Percentiles rank a stretch among this genome's conserved stretches.
phyloP scores from a whole-genome alignment of 1,284 basidiomycete genomes.

The Apiotrichum sp. region DNA sequence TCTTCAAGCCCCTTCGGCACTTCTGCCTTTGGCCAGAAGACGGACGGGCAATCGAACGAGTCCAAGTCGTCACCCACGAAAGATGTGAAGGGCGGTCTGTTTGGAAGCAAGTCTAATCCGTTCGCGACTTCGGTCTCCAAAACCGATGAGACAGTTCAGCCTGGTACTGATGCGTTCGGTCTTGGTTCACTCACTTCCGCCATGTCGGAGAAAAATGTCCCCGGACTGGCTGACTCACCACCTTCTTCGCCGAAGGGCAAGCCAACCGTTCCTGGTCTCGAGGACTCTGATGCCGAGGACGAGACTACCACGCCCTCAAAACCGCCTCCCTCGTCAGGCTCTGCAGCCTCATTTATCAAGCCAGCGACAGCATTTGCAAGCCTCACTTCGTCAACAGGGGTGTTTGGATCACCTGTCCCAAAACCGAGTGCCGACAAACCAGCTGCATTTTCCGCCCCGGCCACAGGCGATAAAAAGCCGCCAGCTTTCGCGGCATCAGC shows the following conservation, averaged over 20 bases:
- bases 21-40: conserved; percentile 1
- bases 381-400: conserved; percentile 13
- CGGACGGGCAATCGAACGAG: neutral
- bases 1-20: neutral
- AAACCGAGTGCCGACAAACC: conserved; percentile 6
- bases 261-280: conserved; percentile 11
- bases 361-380: conserved; percentile 38
- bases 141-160: no score
- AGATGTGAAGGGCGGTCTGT: no score
- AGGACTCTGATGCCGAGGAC: conserved; percentile 14
- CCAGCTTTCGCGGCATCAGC: conserved; percentile 5
- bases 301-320: conserved; percentile 9
- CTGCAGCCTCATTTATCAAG: conserved; percentile 33
- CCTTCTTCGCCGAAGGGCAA: conserved; percentile 25
- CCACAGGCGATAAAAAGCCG: neutral
- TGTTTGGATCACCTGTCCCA: conserved; percentile 28
- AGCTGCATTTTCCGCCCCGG: conserved; percentile 3
- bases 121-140: no score
- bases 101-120: no score
- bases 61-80: no score
- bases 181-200: conserved; percentile 32
- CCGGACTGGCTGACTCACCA: conserved; percentile 32
- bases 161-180: conserved; percentile 28
- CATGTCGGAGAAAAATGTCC: conserved; percentile 19
- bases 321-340: neutral